Conservation (phyloP, 2,329 filamentous ascomycete genomes). For the Trichoderma aggressivum region DNA sequence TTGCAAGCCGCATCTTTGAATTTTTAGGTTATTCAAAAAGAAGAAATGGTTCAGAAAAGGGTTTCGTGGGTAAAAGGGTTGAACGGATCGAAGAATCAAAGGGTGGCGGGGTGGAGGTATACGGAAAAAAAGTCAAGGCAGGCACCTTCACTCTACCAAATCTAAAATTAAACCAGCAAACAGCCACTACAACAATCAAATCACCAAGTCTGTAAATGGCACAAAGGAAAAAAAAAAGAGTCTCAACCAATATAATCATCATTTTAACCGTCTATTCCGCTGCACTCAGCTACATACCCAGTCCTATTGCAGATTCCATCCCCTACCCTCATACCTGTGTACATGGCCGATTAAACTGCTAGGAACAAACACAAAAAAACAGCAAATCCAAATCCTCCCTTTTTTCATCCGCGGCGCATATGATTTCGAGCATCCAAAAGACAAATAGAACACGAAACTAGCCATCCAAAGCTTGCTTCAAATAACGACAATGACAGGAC, state of each 20-base stretch:
- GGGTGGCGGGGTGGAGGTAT: too few relatives aligned
- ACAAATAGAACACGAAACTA: conserved; percentile 2
- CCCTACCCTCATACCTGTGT: background rate
- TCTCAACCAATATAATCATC: background rate
- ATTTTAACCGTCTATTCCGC: conserved; percentile 12
- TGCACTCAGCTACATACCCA: conserved; percentile 8
- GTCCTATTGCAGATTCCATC: conserved; percentile 11
- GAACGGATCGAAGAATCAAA: background rate
- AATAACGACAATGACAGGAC: conserved; percentile 1
- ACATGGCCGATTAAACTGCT: conserved; percentile 11
- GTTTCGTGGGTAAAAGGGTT: too few relatives aligned
- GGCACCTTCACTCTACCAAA: background rate
- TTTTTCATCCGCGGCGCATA: conserved; percentile 1
- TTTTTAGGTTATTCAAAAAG: background rate
- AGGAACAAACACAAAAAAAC: conserved; percentile 1
- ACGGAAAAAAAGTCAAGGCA: background rate
- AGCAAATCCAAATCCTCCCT: conserved; percentile 3
- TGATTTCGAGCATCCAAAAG: background rate
- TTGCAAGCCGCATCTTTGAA: background rate
- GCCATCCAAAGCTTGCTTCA: conserved; percentile 3
- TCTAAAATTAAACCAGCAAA: background rate
- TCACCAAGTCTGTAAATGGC: background rate
- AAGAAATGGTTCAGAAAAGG: background rate
- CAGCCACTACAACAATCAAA: background rate
- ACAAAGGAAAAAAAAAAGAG: background rate